These are phyloP conservation scores for Cystoisospora suis DNA, from an alignment of 169 alveolate genomes.

Conservation along the genomic window DNA sequence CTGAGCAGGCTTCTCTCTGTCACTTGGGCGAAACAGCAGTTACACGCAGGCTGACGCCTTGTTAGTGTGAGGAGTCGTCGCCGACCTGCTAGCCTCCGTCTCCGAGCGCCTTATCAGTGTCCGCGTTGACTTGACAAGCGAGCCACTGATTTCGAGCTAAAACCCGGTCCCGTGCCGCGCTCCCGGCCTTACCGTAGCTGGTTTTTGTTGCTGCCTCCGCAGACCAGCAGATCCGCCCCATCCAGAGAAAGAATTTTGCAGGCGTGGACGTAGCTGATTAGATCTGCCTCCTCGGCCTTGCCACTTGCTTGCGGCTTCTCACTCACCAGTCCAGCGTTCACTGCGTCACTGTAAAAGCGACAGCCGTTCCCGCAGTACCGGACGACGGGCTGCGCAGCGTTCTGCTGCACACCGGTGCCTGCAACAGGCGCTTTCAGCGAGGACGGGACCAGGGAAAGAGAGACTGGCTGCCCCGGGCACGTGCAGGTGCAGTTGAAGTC, in stretches of 20 bases:
- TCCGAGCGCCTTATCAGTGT: too few species aligned
- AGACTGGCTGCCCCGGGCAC: background rate
- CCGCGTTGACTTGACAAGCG: too few species aligned
- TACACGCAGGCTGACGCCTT: too few species aligned
- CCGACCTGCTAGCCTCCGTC: too few species aligned
- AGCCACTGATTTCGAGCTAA: too few species aligned
- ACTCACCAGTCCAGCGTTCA: background rate
- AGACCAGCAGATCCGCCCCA: background rate
- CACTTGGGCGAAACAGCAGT: too few species aligned
- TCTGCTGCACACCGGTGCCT: background rate
- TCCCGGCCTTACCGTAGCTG: background rate
- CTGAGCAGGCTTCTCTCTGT: too few species aligned
- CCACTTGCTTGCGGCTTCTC: background rate
- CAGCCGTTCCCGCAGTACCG: conserved; percentile 6
- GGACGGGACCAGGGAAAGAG: background rate
- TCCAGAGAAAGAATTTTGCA: background rate
- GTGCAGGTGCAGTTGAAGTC: background rate
- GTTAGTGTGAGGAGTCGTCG: too few species aligned
- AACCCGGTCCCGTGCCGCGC: too few species aligned
- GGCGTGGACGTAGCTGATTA: background rate
- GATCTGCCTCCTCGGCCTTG: background rate
- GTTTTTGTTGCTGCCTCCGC: background rate
- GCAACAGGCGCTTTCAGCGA: background rate
- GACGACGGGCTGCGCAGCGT: background rate
- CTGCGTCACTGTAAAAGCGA: background rate